Percentiles rank a stretch among this genome's conserved stretches.
These are phyloP conservation scores for Sorghum bicolor DNA, from an alignment of 176 grass and related monocot species.

Conservation along the genomic window Sorghum_bicolor_NCBIv3 NC_012872.2:9004001-9004500, in stretches of 20 bases:
- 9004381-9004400: not conserved
- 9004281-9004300: not conserved
- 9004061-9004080: too few species aligned
- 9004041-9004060: not conserved
- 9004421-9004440: not conserved
- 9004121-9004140: not conserved
- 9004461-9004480: not conserved
- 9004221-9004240: not conserved
- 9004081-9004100: too few species aligned
- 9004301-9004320: not conserved
- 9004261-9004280: constrained; percentile 3
- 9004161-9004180: not conserved
- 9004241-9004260: not conserved
- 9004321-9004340: not conserved
- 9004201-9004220: constrained; percentile 17
- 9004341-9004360: not conserved
- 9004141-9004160: constrained; percentile 16
- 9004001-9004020: not conserved
- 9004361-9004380: not conserved
- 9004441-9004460: not conserved
- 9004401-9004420: not conserved
- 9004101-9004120: not conserved
- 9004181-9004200: not conserved
- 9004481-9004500: not conserved
- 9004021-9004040: not conserved